Base-by-base conservation (phyloP, 805 yeast genomes). In the Ogataea angusta region DNA sequence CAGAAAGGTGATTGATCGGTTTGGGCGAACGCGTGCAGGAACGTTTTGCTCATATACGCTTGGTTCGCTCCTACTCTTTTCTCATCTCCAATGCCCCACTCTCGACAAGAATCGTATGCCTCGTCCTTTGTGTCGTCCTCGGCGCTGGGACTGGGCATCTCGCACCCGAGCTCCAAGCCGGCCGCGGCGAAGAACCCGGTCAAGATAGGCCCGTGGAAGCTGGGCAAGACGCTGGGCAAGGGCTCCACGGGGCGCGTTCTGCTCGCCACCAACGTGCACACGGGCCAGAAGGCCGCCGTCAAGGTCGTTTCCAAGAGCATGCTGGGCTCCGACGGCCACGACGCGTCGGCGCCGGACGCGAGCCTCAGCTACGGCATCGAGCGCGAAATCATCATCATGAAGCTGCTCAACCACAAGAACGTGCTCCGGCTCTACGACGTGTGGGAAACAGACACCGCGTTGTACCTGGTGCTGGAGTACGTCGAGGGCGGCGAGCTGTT, bases 241-340 rank as follows among this genome's bases (percentile, higher is more conserved):
- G 99, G 99, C n/a, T 85, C 95, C 10, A 87, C 96, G 1, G 98
- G 99, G 17, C 76, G 97, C 47, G 99, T 93, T 13, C 71, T 96
- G 45, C 72, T 93, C 41, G 98, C 99, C 12, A 83, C 88, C 52
- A 95, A 93, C 60, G 75, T 80, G 30, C 75, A 76, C 39, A 83
- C 93, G 1, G 93, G 93, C 35, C 83, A 88, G 63, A 75, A 88
- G 43, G 98, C 99, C 3, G 99, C 99, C 1, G 95, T 93, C 37
- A 93, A 93, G 63, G 89, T 93, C 48, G 95, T 93, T 10, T 95
- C 98, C 22, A 93, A 93, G 57, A 73, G 90, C 22, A 72, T 80
- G 45, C 76, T 85, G 55, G 75, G 70, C 52, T 28, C 50, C 13
- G 51, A 40, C 13, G 40, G 21, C 9, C 35, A 15, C 10, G 36